Conservation (phyloP, 768 basidiomycete genomes). For the Sporobolomyces pararoseus region DNA sequence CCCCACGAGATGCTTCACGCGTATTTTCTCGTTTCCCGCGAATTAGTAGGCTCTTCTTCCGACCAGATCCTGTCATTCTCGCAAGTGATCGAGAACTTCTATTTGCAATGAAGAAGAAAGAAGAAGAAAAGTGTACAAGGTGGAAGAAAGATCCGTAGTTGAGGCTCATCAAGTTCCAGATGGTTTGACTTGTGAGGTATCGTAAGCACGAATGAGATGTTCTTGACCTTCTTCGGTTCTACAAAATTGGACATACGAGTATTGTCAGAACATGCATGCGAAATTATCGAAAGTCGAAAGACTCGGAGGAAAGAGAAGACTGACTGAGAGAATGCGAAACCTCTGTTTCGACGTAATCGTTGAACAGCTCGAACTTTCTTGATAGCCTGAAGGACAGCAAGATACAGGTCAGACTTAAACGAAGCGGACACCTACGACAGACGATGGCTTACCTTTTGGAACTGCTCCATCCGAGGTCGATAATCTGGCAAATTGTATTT, state of each 20-base stretch:
- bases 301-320: background rate
- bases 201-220: slow-evolving; percentile 52
- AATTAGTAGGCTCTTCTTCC: too few species aligned
- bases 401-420: background rate
- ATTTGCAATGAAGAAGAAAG: too few species aligned
- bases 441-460: slow-evolving; percentile 43
- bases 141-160: too few species aligned
- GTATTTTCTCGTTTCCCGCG: too few species aligned
- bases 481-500: slow-evolving; percentile 96
- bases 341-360: slow-evolving; percentile 89
- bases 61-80: too few species aligned
- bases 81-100: too few species aligned
- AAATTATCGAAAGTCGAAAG: background rate
- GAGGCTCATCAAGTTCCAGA: slow-evolving; percentile 4
- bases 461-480: slow-evolving; percentile 95
- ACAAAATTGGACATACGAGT: background rate
- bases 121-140: too few species aligned
- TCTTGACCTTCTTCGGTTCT: slow-evolving; percentile 47
- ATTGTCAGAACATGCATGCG: background rate
- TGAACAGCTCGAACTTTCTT: slow-evolving; percentile 99
- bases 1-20: too few species aligned
- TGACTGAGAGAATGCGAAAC: slow-evolving; percentile 73
- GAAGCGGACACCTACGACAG: background rate
- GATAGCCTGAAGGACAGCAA: slow-evolving; percentile 63
- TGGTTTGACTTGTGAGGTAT: slow-evolving; percentile 44